Base-by-base conservation (phyloP, 257 asterid species). In the Nicotiana benthamiana region DNA sequence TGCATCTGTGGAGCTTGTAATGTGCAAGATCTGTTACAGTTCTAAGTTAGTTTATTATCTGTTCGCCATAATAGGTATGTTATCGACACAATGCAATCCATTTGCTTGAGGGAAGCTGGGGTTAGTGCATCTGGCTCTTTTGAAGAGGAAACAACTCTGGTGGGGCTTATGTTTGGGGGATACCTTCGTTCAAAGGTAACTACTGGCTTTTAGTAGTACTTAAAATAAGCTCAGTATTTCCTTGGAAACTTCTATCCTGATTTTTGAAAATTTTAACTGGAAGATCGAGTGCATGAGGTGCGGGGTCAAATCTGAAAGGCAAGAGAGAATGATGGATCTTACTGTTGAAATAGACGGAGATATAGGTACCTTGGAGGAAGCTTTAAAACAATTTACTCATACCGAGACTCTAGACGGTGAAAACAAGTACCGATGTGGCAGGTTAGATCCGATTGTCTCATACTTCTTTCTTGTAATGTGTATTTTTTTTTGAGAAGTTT, bases 161-260 rank as follows among this genome's bases (percentile, higher is more conserved):
- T 90, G 54, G 97, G 93, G 79, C 93, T 92, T 80, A 94, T 95
- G 11, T 94, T 94, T 90, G 98, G 97, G 83, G 98, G 98, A 83
- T 89, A 84, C 88, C 90, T 94, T 77, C 91, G 95, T 59, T 94
- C 98, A 54, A 94, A 91, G 97, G 98, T 94, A 83, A 63, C 60
- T 53, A 34, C 62, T 57, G 64, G 81, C 82, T 83, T 70, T 24
- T 26, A 15, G 68, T 52, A 70, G 81, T 76, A 75, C 66, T 61
- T 24, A 74, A 80, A 56, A 75, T 79, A 16, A 68, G 70, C 75
- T 64, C 17, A 6, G n/a, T 79, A 79, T 64, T 60, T 78, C 57
- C 40, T 36, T 20, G 18, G n/a, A 20, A 78, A 78, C 13, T 60
- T 54, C 70, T 36, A 20, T 51, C 17, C 82, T 51, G 63, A 64